Evolutionary conservation across 192 early-diverging fungal species (phyloP), one percentile per base, ranked within the genome.

Genomic region (Cladochytrium replicatum): DNA sequence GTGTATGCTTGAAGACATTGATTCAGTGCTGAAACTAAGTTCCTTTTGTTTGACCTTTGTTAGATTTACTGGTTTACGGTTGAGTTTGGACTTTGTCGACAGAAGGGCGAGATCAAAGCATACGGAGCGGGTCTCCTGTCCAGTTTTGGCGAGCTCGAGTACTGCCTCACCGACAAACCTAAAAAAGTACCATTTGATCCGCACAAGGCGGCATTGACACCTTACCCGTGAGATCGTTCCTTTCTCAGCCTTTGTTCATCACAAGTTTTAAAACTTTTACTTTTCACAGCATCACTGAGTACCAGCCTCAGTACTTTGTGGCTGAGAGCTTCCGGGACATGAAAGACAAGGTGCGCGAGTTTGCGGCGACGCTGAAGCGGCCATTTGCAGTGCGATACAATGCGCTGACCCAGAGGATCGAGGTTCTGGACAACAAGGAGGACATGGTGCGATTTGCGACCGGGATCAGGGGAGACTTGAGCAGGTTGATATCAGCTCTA

Each of bases 121-220:
- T 97, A 84, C 60, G 93, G 93, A 37, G 91, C 91, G 0, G 93
- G 93, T 19, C 54, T 97, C 31, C 71, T 97, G 48, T 88, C 85
- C 48, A 91, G 88, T 32, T 93, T 91, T 73, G 93, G 93, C 57
- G 93, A 97, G 72, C 70, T 97, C 38, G 88, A 92, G 66, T 93
- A 94, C 62, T 77, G 73, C 29, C 59, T 93, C 25, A 74, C 84
- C 4, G 82, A 82, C 42, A 77, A 88, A 57, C 88, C 91, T 25
- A 81, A 88, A 56, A 63, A 76, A 46, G 67, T 71, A 32, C 67
- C 85, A 9, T 97, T 97, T 60, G 90, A 94, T 54, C 89, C 89
- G n/a, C 69, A 75, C 41, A 70, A 76, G 3, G 58, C 60, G 27
- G 66, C 66, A 5, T 41, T 42, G 19, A 54, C 52, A n/a, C 46